Conservation (phyloP, 371 early-diverging fungal species). For the Mortierella sp. region DNA sequence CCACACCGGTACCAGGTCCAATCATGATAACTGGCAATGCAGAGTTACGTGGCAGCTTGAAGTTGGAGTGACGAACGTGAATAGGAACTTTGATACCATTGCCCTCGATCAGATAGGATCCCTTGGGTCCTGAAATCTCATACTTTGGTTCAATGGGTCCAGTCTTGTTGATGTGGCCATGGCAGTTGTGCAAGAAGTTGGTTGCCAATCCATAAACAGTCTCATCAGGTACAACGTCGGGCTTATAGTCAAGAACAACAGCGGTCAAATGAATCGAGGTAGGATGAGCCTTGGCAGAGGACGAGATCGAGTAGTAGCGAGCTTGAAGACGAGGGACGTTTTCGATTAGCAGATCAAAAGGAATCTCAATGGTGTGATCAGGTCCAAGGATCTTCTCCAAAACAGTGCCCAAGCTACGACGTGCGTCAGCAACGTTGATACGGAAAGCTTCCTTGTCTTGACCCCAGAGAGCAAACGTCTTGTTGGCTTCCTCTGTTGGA, state of each 20-base stretch:
- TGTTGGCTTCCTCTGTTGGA: constrained; percentile 63
- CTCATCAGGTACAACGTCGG: constrained; percentile 58
- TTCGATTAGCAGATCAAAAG: constrained; percentile 82
- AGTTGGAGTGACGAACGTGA: constrained; percentile 88
- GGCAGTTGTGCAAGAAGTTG: constrained; percentile 71
- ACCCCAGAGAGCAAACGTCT: constrained; percentile 65
- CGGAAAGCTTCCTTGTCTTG: constrained; percentile 81
- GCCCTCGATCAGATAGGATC: constrained; percentile 44
- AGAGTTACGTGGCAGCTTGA: constrained; percentile 86
- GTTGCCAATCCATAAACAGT: constrained; percentile 81
- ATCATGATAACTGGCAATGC: constrained; percentile 93
- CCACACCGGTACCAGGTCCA: constrained; percentile 98
- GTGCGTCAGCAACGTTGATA: constrained; percentile 65
- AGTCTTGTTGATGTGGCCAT: constrained; percentile 45
- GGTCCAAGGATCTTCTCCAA: constrained; percentile 60
- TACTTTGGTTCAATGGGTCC: constrained; percentile 57
- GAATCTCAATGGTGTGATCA: constrained; percentile 60
- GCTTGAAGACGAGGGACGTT: constrained; percentile 84
- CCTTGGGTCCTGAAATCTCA: constrained; percentile 63
- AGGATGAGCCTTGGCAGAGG: constrained; percentile 78
- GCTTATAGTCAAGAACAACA: constrained; percentile 85
- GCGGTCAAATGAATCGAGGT: constrained; percentile 84
- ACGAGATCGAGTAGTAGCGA: constrained; percentile 96
- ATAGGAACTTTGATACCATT: constrained; percentile 72
- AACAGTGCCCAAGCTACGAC: constrained; percentile 75